Percentiles rank a stretch among this genome's conserved stretches.
Conservation (phyloP, 1,284 basidiomycete species). For the Ceratobasidium sp. region DNA sequence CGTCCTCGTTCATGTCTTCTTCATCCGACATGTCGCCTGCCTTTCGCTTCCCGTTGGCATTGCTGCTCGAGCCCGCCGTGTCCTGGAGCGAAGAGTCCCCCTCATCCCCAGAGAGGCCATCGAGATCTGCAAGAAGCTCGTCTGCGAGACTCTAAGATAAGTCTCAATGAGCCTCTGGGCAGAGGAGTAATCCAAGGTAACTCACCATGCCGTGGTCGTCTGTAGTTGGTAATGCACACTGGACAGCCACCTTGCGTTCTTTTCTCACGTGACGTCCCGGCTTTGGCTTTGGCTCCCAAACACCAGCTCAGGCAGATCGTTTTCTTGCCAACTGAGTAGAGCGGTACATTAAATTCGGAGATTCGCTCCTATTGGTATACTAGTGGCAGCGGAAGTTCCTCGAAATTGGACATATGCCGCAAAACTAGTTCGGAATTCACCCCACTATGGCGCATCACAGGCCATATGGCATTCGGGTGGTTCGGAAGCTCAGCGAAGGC, state of each 20-base stretch:
- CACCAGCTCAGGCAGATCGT: not conserved
- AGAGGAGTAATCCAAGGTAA: not conserved
- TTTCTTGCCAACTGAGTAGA: not conserved
- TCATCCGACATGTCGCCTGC: conserved; percentile 60
- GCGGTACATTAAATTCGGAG: too few species aligned
- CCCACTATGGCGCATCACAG: too few species aligned
- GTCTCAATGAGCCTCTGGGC: conserved; percentile 17
- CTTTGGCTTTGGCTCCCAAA: not conserved
- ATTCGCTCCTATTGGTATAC: too few species aligned
- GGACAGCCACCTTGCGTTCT: conserved; percentile 1
- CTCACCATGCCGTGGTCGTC: conserved; percentile 13
- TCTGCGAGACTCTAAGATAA: conserved; percentile 63
- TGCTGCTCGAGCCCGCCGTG: conserved; percentile 44
- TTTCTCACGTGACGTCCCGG: conserved; percentile 2
- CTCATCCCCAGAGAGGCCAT: conserved; percentile 72
- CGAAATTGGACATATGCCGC: too few species aligned
- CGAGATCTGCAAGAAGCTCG: conserved; percentile 87
- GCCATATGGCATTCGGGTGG: too few species aligned
- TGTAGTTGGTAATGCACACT: not conserved
- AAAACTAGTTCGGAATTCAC: too few species aligned
- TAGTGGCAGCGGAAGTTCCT: too few species aligned
- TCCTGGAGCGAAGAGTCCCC: conserved; percentile 59
- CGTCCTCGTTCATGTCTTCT: conserved; percentile 54
- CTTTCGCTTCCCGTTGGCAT: conserved; percentile 39
- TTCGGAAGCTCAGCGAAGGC: too few species aligned